phyloP scores from a whole-genome alignment of 495 filamentous ascomycete species.

The Umbilicaria muhlenbergii region DNA sequence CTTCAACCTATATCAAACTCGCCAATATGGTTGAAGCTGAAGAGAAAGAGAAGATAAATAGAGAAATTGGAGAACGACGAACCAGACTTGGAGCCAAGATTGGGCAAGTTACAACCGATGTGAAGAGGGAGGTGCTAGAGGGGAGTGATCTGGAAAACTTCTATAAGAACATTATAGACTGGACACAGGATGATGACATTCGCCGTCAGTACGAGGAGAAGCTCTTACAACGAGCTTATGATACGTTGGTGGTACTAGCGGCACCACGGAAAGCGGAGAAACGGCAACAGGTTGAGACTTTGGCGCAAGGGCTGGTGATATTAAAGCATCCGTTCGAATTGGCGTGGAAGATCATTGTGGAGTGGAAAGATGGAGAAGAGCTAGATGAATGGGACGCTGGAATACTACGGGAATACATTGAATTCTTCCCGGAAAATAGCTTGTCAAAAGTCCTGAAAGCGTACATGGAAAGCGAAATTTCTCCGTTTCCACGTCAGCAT shows the following conservation, averaged over 20 bases:
- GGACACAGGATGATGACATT: constrained; percentile 73
- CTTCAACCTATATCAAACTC: constrained; percentile 64
- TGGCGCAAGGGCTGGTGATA: constrained; percentile 84
- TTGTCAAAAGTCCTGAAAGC: constrained; percentile 65
- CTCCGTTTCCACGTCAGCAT: constrained; percentile 50
- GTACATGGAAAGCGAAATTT: constrained; percentile 69
- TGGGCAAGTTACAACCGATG: constrained; percentile 68
- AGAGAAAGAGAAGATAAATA: constrained; percentile 83
- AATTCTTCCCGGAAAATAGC: constrained; percentile 72
- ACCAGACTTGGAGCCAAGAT: constrained; percentile 76
- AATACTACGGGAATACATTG: constrained; percentile 61
- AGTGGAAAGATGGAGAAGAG: constrained; percentile 70
- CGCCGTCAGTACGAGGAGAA: constrained; percentile 83
- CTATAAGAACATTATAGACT: constrained; percentile 73
- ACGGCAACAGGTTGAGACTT: constrained; percentile 48
- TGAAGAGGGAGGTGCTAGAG: constrained; percentile 67
- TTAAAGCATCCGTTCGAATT: constrained; percentile 83
- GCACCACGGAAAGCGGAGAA: constrained; percentile 49
- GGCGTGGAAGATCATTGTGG: constrained; percentile 78
- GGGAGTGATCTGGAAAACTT: constrained; percentile 54
- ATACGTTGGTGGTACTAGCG: constrained; percentile 53
- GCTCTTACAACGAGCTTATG: constrained; percentile 63
- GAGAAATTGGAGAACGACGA: constrained; percentile 72
- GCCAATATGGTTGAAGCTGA: constrained; percentile 75
- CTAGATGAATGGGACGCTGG: constrained; percentile 57